Evolutionary conservation across 1,284 basidiomycete genomes (phyloP), one percentile per base, ranked within the genome.

Genomic region (Tremellales sp.): DNA sequence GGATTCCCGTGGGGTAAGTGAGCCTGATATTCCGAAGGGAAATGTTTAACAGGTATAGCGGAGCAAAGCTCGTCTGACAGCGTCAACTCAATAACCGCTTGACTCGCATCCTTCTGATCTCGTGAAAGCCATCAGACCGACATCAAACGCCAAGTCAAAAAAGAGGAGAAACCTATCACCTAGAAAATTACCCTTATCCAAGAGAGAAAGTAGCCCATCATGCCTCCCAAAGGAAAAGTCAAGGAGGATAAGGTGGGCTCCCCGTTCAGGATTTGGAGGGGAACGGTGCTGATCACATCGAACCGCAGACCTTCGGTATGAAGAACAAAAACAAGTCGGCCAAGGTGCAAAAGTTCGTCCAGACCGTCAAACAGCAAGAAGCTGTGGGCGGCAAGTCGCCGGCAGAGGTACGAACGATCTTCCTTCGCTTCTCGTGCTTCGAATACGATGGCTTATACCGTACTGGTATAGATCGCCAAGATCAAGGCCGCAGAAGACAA

Each of bases 251-350:
- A 71, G 62, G 63, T 63, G 19, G 28, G 56, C 50, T 34, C 21
- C 2, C 4, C 37, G 26, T 21, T 19, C 31, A 18, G 19, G 16
- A 41, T 28, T 41, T 22, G 6, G 14, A 4, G 9, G 10, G 14
- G 32, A 31, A 28, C 19, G 13, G 10, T 27, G 32, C 39, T 50
- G 31, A 38, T 38, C 25, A 31, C 14, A 35, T 25, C 10, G 14
- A 19, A 21, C 34, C 24, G 3, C 47, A 88, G 86, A 89, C 85
- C 53, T 94, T 94, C 71, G 89, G 90, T 49, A 79, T 93, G 83
- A 92, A 93, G 80, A 94, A 93, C 76, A 93, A 94, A 87, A 93
- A 92, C 70, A 92, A 92, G 77, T 92, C 88, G 12, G 77, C 86
- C 57, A 97, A 87, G 74, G 93, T 91, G 24, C 87, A 97, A 76